Evolutionary conservation across 2,329 filamentous ascomycete genomes (phyloP).

Genomic region (Sclerotinia spermophila): DNA sequence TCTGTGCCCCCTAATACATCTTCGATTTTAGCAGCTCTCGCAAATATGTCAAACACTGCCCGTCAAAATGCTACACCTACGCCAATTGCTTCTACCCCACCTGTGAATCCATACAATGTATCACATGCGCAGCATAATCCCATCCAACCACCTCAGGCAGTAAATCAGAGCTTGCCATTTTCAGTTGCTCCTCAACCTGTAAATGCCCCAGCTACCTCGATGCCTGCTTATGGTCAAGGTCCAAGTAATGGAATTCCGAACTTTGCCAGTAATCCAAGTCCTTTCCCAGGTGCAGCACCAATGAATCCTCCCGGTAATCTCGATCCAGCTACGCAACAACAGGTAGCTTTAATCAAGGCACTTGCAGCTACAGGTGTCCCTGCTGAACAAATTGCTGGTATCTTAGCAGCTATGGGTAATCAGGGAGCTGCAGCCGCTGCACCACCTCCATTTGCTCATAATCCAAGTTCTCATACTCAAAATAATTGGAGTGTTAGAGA

Average conservation of each 20-base stretch:
- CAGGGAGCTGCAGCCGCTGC: conserved; percentile 31
- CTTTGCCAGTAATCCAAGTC: conserved; percentile 39
- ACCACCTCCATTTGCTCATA: conserved; percentile 33
- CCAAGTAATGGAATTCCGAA: conserved; percentile 41
- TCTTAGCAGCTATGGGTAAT: conserved; percentile 41
- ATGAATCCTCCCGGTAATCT: conserved; percentile 41
- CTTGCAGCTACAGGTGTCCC: conserved; percentile 72
- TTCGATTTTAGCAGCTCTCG: conserved; percentile 72
- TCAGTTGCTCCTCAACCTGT: conserved; percentile 53
- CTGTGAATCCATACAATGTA: conserved; percentile 42
- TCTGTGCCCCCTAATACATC: conserved; percentile 52
- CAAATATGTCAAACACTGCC: conserved; percentile 59
- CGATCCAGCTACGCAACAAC: conserved; percentile 59
- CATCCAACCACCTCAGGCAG: conserved; percentile 35
- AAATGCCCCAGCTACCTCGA: conserved; percentile 47
- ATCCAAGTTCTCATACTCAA: conserved; percentile 37
- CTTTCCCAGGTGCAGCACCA: conserved; percentile 39
- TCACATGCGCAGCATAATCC: conserved; percentile 45
- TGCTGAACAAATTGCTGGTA: conserved; percentile 64
- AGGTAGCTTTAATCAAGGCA: conserved; percentile 71
- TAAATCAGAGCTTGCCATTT: conserved; percentile 32
- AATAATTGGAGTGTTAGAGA: conserved; percentile 42
- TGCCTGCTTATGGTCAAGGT: conserved; percentile 33
- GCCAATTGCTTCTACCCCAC: conserved; percentile 32
- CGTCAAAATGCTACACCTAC: conserved; percentile 59